phyloP scores from a whole-genome alignment of 2,329 filamentous ascomycete species.

The Clonostachys rosea region DNA sequence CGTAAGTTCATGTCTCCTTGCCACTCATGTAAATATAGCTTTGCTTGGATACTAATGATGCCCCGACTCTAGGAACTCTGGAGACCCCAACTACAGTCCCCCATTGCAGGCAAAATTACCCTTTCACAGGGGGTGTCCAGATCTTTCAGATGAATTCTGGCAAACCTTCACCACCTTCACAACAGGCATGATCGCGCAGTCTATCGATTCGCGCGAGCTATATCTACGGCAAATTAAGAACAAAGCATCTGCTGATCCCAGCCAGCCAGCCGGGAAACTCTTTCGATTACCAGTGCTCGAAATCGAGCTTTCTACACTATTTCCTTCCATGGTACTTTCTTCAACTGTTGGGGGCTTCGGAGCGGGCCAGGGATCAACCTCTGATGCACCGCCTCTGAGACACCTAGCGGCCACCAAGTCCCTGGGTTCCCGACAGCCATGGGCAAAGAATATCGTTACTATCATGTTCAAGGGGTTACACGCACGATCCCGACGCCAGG shows the following conservation, averaged over 20 bases:
- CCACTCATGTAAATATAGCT: too few species aligned
- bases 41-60: too few species aligned
- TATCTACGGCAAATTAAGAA: constrained; percentile 37
- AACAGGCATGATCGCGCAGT: constrained; percentile 45
- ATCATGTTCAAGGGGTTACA: constrained; percentile 50
- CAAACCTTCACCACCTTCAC: constrained; percentile 43
- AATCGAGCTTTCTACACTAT: constrained; percentile 41
- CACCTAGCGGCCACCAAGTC: constrained; percentile 8
- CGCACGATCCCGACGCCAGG: constrained; percentile 8
- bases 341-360: neutral
- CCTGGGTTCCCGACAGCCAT: constrained; percentile 28
- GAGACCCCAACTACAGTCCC: neutral
- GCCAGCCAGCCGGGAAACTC: constrained; percentile 12
- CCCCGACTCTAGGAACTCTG: too few species aligned
- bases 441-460: constrained; percentile 56
- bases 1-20: constrained; percentile 35
- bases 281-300: constrained; percentile 42
- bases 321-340: constrained; percentile 24
- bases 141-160: constrained; percentile 46
- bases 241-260: constrained; percentile 30
- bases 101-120: constrained; percentile 31
- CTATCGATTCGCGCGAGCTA: constrained; percentile 42
- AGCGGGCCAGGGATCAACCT: neutral
- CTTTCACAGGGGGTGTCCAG: constrained; percentile 35
- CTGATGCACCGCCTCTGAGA: neutral